Percentiles rank a stretch among this genome's conserved stretches.
Evolutionary conservation across 2,329 filamentous ascomycete genomes (phyloP).

Genomic region (Epichloe sibirici): DNA sequence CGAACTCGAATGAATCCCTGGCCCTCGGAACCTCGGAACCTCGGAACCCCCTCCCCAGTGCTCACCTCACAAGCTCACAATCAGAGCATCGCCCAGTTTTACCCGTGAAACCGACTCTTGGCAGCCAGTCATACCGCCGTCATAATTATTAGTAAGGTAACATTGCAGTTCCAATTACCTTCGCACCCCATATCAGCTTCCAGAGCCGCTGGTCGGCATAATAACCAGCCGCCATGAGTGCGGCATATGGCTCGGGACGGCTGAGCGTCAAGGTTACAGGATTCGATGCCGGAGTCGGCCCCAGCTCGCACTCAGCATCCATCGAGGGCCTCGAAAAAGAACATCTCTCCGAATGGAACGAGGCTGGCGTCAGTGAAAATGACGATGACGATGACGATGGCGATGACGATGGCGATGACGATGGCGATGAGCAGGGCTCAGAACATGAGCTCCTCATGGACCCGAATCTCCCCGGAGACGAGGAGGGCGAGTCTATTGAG

Average conservation of each 20-base stretch:
- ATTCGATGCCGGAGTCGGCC: conserved; percentile 8
- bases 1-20: no score
- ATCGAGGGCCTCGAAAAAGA: conserved; percentile 16
- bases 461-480: conserved; percentile 35
- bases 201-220: background rate
- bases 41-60: no score
- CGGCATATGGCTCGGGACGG: background rate
- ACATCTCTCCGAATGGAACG: conserved; percentile 28
- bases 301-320: conserved; percentile 14
- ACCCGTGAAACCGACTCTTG: background rate
- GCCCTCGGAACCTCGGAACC: no score
- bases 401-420: conserved; percentile 30
- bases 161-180: background rate
- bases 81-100: no score
- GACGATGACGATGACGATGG: conserved; percentile 28
- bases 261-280: conserved; percentile 12
- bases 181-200: background rate
- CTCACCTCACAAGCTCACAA: no score
- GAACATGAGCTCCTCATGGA: conserved; percentile 47
- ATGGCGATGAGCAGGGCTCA: conserved; percentile 33
- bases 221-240: conserved; percentile 1
- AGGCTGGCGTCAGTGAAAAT: no score
- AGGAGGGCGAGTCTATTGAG: conserved; percentile 19
- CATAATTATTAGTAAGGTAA: background rate
- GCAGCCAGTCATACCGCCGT: background rate